A percentile compares a stretch with the other conserved stretches of the same genome.
Conservation (phyloP, 768 basidiomycete species). For the Rhodotorula paludigena region DNA sequence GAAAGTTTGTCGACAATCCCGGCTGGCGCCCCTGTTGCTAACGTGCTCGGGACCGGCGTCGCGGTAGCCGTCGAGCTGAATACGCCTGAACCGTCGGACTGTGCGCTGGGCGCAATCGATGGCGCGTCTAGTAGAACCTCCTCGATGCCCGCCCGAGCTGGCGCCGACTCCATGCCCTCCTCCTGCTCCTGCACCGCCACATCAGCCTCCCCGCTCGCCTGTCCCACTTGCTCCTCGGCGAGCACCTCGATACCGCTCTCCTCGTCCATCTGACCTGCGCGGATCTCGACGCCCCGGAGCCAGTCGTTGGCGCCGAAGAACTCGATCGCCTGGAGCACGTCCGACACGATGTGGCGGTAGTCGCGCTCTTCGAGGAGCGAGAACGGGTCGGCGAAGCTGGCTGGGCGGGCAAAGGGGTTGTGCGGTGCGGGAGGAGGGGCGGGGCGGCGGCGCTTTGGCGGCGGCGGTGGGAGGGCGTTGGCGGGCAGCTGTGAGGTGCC, state of each 20-base stretch:
- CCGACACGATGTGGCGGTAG: conserved; percentile 18
- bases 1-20: too few species aligned
- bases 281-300: conserved; percentile 30
- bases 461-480: conserved; percentile 10
- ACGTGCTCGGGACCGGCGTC: too few species aligned
- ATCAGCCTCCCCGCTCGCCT: neutral
- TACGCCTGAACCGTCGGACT: neutral
- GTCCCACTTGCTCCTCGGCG: neutral
- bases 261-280: conserved; percentile 32
- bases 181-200: neutral
- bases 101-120: too few species aligned
- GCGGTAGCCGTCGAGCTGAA: too few species aligned
- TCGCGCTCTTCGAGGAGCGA: conserved; percentile 33
- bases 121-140: too few species aligned
- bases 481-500: conserved; percentile 14
- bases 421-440: conserved; percentile 15
- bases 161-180: neutral
- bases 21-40: too few species aligned
- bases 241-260: conserved; percentile 38
- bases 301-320: conserved; percentile 31
- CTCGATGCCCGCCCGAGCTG: too few species aligned
- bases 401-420: conserved; percentile 37
- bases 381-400: conserved; percentile 26
- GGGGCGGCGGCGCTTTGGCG: conserved; percentile 28
- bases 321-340: conserved; percentile 34